These are phyloP conservation scores for Suhomyces tanzawaensis DNA, from an alignment of 805 yeast genomes.

Conservation along the genomic window DNA sequence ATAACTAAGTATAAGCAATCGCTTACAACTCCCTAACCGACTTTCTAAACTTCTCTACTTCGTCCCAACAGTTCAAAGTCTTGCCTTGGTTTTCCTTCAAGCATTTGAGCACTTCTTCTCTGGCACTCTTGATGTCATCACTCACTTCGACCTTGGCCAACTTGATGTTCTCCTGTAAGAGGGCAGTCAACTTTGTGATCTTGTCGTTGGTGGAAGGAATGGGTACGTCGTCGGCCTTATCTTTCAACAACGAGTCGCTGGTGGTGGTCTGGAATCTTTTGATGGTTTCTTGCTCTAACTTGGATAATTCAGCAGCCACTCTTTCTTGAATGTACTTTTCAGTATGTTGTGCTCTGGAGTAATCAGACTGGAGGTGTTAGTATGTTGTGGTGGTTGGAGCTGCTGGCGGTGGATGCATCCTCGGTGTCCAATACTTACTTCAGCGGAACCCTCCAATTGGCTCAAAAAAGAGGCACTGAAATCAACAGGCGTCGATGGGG, in stretches of 20 bases:
- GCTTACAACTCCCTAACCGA: constrained; percentile 47
- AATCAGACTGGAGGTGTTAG: constrained; percentile 46
- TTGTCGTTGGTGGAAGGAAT: constrained; percentile 41
- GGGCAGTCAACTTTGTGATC: constrained; percentile 31
- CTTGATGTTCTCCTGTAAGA: constrained; percentile 34
- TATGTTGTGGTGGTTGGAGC: constrained; percentile 1
- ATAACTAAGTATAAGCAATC: not conserved
- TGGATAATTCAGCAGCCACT: constrained; percentile 55
- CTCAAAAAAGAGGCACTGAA: constrained; percentile 62
- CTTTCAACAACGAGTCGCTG: constrained; percentile 37
- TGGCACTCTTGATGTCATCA: constrained; percentile 44
- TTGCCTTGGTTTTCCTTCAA: constrained; percentile 59
- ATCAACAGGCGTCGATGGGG: constrained; percentile 66
- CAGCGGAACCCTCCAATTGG: constrained; percentile 59
- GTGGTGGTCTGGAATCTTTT: constrained; percentile 51
- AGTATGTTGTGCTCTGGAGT: constrained; percentile 65
- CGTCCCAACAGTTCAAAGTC: constrained; percentile 80
- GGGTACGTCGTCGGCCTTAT: constrained; percentile 26
- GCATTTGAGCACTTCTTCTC: constrained; percentile 55
- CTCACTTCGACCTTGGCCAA: constrained; percentile 30
- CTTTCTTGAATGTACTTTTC: constrained; percentile 65
- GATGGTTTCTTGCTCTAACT: constrained; percentile 52
- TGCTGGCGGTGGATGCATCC: not conserved
- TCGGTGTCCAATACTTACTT: constrained; percentile 30
- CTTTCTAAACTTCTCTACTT: constrained; percentile 66